Conservation (phyloP, 108 stramenopile genomes). For the Pseudonitzschia pungens region DNA sequence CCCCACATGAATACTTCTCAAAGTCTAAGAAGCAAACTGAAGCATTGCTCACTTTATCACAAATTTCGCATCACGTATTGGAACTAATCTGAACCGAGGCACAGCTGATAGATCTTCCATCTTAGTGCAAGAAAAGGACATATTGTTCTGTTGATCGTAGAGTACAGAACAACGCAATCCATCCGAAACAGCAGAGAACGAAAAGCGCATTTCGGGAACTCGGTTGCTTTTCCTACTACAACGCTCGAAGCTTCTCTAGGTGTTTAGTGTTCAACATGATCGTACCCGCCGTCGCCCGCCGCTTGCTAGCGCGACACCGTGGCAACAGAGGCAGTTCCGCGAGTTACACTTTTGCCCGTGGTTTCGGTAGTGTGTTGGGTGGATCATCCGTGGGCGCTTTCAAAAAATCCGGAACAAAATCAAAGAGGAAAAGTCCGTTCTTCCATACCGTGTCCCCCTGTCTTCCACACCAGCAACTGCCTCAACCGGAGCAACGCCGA, state of each 20-base stretch:
- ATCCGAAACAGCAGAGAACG: too few species aligned
- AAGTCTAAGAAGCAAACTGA: too few species aligned
- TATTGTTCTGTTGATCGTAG: too few species aligned
- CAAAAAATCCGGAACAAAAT: neutral
- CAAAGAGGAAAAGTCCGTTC: neutral
- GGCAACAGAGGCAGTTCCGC: neutral
- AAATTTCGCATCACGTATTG: too few species aligned
- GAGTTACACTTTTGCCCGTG: neutral
- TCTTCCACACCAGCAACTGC: neutral
- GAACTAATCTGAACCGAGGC: too few species aligned
- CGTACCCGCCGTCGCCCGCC: neutral
- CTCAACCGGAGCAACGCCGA: conserved; percentile 8
- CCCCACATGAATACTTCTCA: too few species aligned
- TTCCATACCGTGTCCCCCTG: neutral
- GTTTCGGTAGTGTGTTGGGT: neutral
- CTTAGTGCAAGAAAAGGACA: too few species aligned
- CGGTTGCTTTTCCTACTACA: too few species aligned
- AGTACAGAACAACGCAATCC: too few species aligned
- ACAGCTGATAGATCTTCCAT: too few species aligned
- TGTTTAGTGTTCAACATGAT: neutral
- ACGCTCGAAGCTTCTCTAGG: neutral
- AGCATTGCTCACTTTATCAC: too few species aligned
- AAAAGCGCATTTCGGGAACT: too few species aligned
- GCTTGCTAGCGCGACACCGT: neutral
- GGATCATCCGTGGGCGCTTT: neutral